Evolutionary conservation across 2,329 filamentous ascomycete species (phyloP).

Genomic region (Sarocladium oryzae): DNA sequence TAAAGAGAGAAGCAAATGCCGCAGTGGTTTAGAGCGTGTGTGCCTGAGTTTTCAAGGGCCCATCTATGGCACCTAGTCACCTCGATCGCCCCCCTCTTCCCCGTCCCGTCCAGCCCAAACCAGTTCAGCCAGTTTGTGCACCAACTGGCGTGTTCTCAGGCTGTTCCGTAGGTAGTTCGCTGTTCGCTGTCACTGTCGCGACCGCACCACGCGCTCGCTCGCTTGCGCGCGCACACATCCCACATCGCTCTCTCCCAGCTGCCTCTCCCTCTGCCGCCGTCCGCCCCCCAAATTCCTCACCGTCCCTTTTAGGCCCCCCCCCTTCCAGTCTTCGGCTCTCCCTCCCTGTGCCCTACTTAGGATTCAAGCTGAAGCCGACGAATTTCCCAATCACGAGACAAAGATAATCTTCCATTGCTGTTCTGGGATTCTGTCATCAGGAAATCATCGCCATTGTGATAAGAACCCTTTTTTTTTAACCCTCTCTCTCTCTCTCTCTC

Average conservation of each 20-base stretch:
- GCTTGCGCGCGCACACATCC: conserved; percentile 1
- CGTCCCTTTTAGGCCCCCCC: conserved; percentile 2
- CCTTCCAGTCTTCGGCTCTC: conserved; percentile 7
- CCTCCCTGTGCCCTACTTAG: background rate
- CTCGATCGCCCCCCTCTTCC: background rate
- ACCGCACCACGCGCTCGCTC: background rate
- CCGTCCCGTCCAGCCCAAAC: background rate
- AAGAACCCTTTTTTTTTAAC: too few species aligned
- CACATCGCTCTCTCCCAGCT: background rate
- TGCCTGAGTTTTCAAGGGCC: background rate
- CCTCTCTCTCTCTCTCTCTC: too few species aligned
- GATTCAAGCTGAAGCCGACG: too few species aligned
- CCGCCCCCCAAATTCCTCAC: conserved; percentile 8
- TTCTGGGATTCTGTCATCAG: background rate
- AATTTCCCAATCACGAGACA: background rate
- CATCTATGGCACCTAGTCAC: background rate
- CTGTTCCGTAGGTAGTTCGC: too few species aligned
- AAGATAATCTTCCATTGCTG: background rate
- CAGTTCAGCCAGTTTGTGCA: conserved; percentile 2
- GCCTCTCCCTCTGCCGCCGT: too few species aligned
- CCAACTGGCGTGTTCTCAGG: too few species aligned
- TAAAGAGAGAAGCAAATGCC: too few species aligned
- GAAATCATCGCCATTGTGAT: too few species aligned
- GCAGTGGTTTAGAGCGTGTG: too few species aligned
- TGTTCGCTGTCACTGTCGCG: background rate